These are phyloP conservation scores for Macadamia tetraphylla DNA, from an alignment of 164 flowering plant species.

Conservation along the genomic window DNA sequence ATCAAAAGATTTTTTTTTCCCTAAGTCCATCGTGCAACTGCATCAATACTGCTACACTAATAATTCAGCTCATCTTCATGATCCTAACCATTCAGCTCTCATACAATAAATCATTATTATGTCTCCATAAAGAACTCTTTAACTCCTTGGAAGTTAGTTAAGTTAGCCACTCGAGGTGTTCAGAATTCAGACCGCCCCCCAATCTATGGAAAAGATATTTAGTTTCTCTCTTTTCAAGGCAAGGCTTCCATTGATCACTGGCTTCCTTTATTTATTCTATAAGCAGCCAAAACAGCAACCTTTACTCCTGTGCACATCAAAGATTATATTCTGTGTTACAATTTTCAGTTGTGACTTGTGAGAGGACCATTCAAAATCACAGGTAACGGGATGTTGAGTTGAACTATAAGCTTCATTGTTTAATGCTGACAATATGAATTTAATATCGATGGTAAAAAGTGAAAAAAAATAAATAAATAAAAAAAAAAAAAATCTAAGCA, in stretches of 20 bases:
- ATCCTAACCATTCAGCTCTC: too few species aligned
- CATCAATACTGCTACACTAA: too few species aligned
- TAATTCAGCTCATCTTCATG: too few species aligned
- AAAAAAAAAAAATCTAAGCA: too few species aligned
- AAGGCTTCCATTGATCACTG: conserved; percentile 4
- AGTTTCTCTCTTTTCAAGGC: not conserved
- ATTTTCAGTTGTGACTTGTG: not conserved
- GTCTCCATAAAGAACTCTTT: not conserved
- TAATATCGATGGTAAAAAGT: too few species aligned
- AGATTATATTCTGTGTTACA: not conserved
- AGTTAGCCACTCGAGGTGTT: not conserved
- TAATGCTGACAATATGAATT: too few species aligned
- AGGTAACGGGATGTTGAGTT: too few species aligned
- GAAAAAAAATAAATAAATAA: too few species aligned
- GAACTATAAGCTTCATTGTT: too few species aligned
- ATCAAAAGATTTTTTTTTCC: too few species aligned
- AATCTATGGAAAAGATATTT: not conserved
- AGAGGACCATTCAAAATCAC: not conserved
- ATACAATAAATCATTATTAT: too few species aligned
- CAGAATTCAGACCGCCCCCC: not conserved
- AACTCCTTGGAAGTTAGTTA: not conserved
- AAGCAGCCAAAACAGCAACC: not conserved
- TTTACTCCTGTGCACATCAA: not conserved
- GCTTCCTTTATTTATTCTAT: not conserved
- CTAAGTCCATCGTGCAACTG: too few species aligned